Base-by-base conservation (phyloP, 2,329 filamentous ascomycete species). In the Dendryphion nanum region DNA sequence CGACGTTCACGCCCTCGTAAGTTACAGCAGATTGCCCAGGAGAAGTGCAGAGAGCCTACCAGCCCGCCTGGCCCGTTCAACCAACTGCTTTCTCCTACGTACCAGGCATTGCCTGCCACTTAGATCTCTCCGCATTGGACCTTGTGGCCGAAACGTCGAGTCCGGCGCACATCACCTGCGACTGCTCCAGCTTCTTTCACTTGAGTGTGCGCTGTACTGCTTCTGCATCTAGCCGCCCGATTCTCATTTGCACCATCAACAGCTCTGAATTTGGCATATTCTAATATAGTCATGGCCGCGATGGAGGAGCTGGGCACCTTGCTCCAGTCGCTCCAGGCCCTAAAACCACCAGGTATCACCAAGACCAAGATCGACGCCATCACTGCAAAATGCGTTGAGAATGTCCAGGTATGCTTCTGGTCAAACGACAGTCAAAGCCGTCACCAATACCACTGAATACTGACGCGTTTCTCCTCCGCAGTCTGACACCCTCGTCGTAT, bases 301-400 rank as follows among this genome's bases (percentile, higher is more conserved):
- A 85, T 95, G 79, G 82, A 86, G 73, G 90, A 97, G 68, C 75
- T 98, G 71, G 91, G 95, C 71, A 78, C 82, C 60, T 85, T 86
- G 69, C 81, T 98, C 64, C 88, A 93, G 74, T 90, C 86, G 61
- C 90, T 98, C 83, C 85, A 91, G 60, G 78, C 79, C 52, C 76
- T 96, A 62, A 97, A 95, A 71, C 85, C 93, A 30, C 93, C 93
- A 37, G 93, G 93, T 64, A 89, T 96, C 42, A 95, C 90, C 47
- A 90, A 89, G 55, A 89, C 88, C 52, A 91, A 93, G 71, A 95
- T 98, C 68, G 81, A 80, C 56, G 82, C 82, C 64, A 82, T 98
- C 69, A 97, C 91, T 15, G 76, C 81, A 19, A 82, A 97, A 30
- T 96, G 91, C 72, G 85, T 89, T 45, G 82, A 81, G 37, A 58